Evolutionary conservation across 257 asterid species (phyloP).

Genomic region (Rubia yunnanensis): DNA sequence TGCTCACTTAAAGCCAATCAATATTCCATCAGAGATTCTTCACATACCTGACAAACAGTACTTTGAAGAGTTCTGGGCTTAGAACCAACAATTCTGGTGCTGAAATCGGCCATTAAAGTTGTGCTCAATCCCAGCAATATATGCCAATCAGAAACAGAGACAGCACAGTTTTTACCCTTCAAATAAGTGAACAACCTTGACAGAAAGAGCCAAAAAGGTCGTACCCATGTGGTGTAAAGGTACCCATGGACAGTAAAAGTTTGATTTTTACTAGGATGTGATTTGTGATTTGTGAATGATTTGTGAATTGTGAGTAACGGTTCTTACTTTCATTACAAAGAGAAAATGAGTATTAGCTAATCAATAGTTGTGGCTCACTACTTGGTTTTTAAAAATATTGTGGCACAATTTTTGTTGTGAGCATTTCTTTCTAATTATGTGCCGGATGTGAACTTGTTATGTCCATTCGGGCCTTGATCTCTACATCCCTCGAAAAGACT

Average conservation of each 20-base stretch:
- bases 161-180: not conserved
- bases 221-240: conserved; percentile 17
- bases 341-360: too few species aligned
- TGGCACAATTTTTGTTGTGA: too few species aligned
- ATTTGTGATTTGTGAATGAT: not conserved
- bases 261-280: conserved; percentile 24
- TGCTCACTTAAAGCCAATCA: conserved; percentile 12
- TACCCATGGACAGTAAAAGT: conserved; percentile 13
- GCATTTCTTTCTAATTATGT: too few species aligned
- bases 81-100: not conserved
- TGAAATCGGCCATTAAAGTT: conserved; percentile 12
- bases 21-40: conserved; percentile 22
- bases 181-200: not conserved
- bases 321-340: too few species aligned
- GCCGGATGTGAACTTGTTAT: too few species aligned
- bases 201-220: conserved; percentile 9
- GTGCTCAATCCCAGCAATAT: not conserved
- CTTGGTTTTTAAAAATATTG: too few species aligned
- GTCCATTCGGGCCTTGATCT: too few species aligned
- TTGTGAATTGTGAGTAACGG: too few species aligned
- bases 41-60: conserved; percentile 15
- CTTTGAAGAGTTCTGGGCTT: conserved; percentile 8
- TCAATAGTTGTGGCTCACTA: too few species aligned
- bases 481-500: too few species aligned
- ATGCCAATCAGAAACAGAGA: not conserved